Conservation (phyloP, 2,329 filamentous ascomycete genomes). For the Zarea fungicola region DNA sequence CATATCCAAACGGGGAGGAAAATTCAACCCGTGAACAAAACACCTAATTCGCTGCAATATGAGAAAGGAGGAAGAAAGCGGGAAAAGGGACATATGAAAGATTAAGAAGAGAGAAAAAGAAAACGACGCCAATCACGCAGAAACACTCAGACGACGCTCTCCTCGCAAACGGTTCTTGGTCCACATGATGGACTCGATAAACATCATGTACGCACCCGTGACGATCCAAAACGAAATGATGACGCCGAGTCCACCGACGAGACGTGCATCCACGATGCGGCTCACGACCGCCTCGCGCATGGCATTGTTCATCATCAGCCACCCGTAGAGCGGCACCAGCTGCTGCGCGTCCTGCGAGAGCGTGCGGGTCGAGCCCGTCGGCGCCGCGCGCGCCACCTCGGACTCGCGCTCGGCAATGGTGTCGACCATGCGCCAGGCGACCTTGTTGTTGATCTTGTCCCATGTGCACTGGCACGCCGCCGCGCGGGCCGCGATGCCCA, state of each 20-base stretch:
- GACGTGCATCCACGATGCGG: constrained; percentile 37
- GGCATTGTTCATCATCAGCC: constrained; percentile 38
- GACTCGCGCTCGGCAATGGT: constrained; percentile 43
- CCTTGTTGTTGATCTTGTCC: constrained; percentile 67
- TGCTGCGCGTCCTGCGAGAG: constrained; percentile 23
- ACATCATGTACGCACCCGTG: constrained; percentile 44
- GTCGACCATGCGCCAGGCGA: constrained; percentile 58
- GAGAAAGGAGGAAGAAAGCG: too few species aligned
- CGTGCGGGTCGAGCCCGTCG: constrained; percentile 13
- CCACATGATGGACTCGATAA: constrained; percentile 41
- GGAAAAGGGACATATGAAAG: too few species aligned
- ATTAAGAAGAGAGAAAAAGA: background rate
- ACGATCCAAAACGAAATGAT: constrained; percentile 46
- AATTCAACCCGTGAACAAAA: background rate
- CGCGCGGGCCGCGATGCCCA: constrained; percentile 44
- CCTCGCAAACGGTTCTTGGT: constrained; percentile 28
- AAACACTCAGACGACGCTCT: constrained; percentile 21
- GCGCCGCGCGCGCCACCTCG: constrained; percentile 20
- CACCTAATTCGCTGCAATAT: background rate
- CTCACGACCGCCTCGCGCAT: constrained; percentile 30
- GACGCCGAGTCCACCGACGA: constrained; percentile 40
- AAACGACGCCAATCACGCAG: background rate
- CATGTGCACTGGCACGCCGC: constrained; percentile 62
- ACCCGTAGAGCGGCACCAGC: constrained; percentile 37
- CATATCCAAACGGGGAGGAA: background rate